Evolutionary conservation across 768 basidiomycete species (phyloP).

Genomic region (Hirschioporus abietinus): DNA sequence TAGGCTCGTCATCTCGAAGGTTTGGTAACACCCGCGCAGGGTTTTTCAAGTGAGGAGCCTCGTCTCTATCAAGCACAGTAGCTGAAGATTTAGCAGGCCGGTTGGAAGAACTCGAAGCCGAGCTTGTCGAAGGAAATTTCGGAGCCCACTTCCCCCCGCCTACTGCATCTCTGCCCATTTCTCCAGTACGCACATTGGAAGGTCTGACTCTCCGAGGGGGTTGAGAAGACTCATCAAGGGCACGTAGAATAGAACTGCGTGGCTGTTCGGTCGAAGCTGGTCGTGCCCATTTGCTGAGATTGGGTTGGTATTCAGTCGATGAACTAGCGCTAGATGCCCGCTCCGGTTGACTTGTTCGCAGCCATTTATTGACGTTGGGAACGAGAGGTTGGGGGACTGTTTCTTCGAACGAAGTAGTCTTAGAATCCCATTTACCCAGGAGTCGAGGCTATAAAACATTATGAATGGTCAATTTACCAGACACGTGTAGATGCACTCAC

Average conservation of each 20-base stretch:
- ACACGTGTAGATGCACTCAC: background rate
- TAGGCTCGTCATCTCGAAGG: background rate
- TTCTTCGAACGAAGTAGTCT: background rate
- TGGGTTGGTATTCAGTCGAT: slow-evolving; percentile 3
- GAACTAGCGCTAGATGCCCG: background rate
- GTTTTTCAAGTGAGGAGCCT: background rate
- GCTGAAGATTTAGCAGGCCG: background rate
- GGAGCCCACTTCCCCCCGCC: background rate
- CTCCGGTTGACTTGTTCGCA: background rate
- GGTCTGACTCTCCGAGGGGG: background rate
- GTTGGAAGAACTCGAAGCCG: background rate
- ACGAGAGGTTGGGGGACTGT: background rate
- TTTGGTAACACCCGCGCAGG: background rate
- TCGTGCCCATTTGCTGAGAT: slow-evolving; percentile 12
- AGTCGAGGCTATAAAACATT: background rate
- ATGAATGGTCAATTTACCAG: background rate
- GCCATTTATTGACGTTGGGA: background rate
- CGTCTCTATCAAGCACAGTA: background rate
- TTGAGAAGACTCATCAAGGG: background rate
- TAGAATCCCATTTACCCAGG: background rate
- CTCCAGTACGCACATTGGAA: background rate
- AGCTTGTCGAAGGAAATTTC: background rate
- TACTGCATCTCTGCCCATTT: background rate
- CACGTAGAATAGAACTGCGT: background rate
- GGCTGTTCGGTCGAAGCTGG: slow-evolving; percentile 1